Percentiles rank a stretch among this genome's conserved stretches.
phyloP scores from a whole-genome alignment of 306 rosid species.

The Albizia julibrissin region DNA sequence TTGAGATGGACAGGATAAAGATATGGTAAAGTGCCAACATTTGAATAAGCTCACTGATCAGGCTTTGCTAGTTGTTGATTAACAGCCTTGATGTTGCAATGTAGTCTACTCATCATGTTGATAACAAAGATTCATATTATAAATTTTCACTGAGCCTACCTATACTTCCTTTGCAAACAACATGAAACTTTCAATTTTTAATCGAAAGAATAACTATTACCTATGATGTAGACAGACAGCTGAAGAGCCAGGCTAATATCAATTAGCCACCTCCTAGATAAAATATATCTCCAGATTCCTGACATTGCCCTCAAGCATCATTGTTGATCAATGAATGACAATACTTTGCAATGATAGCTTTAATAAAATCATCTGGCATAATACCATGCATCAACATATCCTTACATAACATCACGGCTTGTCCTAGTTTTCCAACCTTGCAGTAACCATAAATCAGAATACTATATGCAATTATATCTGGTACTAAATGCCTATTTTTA shows the following conservation, averaged over 20 bases:
- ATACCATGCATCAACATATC: slow-evolving; percentile 31
- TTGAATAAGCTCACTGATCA: not conserved
- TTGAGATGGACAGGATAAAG: not conserved
- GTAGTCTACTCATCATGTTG: not conserved
- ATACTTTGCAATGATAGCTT: slow-evolving; percentile 10
- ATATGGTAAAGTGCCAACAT: not conserved
- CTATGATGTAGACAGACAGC: not conserved
- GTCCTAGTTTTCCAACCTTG: slow-evolving; percentile 32
- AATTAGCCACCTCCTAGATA: not conserved
- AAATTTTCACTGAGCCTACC: not conserved
- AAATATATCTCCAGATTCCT: not conserved
- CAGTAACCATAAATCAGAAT: slow-evolving; percentile 40
- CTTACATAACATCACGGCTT: slow-evolving; percentile 32
- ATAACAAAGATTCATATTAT: not conserved
- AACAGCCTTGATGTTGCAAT: not conserved
- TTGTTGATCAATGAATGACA: not conserved
- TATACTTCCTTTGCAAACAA: not conserved
- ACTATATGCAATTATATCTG: slow-evolving; percentile 41
- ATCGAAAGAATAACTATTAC: not conserved
- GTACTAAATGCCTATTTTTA: slow-evolving; percentile 31
- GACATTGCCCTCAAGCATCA: not conserved
- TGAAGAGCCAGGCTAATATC: not conserved
- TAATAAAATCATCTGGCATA: slow-evolving; percentile 33
- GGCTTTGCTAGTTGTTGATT: not conserved
- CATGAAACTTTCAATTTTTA: not conserved